phyloP scores from a whole-genome alignment of 257 asterid species.

The Solanum chiquidenum region DNA sequence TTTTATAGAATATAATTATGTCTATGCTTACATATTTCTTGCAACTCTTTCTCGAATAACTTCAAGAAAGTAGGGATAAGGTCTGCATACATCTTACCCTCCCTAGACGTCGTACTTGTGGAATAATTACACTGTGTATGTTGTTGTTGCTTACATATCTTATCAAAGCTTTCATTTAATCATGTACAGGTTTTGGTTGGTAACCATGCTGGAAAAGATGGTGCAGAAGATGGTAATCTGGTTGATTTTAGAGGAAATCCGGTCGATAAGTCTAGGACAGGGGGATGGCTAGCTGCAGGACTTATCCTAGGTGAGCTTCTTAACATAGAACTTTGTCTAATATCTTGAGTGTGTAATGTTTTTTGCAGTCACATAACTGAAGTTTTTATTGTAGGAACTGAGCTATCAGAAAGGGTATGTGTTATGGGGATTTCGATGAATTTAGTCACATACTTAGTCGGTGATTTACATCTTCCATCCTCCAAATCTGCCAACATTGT shows the following conservation, averaged over 20 bases:
- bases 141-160: background rate
- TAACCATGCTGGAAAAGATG: slow-evolving; percentile 20
- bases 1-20: background rate
- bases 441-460: slow-evolving; percentile 69
- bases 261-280: slow-evolving; percentile 59
- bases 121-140: background rate
- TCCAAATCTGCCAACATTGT: slow-evolving; percentile 69
- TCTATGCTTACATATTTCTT: background rate
- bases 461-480: slow-evolving; percentile 61
- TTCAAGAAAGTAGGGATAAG: too few species aligned
- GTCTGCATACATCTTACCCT: background rate
- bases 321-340: background rate
- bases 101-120: too few species aligned
- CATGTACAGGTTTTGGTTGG: slow-evolving; percentile 45
- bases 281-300: slow-evolving; percentile 90
- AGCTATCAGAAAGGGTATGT: slow-evolving; percentile 75
- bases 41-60: too few species aligned
- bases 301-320: slow-evolving; percentile 51
- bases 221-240: slow-evolving; percentile 16
- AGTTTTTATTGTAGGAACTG: slow-evolving; percentile 39
- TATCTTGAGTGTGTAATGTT: background rate
- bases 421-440: slow-evolving; percentile 92
- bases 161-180: background rate
- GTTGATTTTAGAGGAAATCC: slow-evolving; percentile 70
- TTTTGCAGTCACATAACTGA: background rate